Base-by-base conservation (phyloP, 2,329 filamentous ascomycete species). In the Fusarium keratoplasticum region DNA sequence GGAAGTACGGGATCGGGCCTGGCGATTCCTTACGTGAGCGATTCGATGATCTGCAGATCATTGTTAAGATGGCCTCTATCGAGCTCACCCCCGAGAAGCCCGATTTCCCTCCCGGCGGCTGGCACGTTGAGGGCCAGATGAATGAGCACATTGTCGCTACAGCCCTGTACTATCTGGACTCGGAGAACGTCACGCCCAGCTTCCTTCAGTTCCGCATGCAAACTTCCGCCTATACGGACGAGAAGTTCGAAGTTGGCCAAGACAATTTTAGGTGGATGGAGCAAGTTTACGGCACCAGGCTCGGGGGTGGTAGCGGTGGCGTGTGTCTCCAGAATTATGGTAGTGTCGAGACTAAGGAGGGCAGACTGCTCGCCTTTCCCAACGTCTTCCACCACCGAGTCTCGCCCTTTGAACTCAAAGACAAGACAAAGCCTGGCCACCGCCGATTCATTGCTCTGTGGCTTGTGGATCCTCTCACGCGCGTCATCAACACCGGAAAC, bases 31-130 rank as follows among this genome's bases (percentile, higher is more conserved):
- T 78, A 0, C 47, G 63, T 0, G 70, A 73, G 0, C 60, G 63
- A 0, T 77, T 74, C 25, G 22, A 64, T 4, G 59, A 71, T 0
- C 55, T 79, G 2, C 91, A 93, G 74, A 80, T 93, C 38, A 90
- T 93, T 59, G 86, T 92, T 35, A 92, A 92, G 76, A 83, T 93
- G 72, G 86, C 71, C 0, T 74, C 71, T 0, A 73, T 73, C 2
- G 71, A 73, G 9, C 38, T 73, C 5, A 73, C 71, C 0, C 67
- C 71, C 0, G 57, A 74, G 0, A 74, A 44, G 2, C 71, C 89
- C 2, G 7, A 5, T 0, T 76, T 69, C 1, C 75, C 75, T 0
- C 10, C 31, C 0, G 77, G 77, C 4, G 61, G 63, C 5, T 78
- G 76, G 76, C 76, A 78, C 11, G 64, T 79, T 0, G 79, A 80